phyloP scores from a whole-genome alignment of 371 early-diverging fungal genomes.

The Mucor velutinosus region DNA sequence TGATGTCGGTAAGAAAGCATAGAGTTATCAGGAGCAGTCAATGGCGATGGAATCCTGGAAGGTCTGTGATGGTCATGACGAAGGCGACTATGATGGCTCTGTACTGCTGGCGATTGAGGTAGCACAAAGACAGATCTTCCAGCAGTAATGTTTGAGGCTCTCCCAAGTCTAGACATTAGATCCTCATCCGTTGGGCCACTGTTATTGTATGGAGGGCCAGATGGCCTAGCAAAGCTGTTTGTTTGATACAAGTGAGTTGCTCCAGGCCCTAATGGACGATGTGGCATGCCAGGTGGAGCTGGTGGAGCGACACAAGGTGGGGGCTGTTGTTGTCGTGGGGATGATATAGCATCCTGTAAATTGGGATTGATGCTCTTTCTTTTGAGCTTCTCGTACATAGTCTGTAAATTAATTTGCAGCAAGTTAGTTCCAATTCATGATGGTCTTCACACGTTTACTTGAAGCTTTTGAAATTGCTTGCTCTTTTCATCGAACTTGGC shows the following conservation, averaged over 20 bases:
- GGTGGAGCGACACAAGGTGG: background rate
- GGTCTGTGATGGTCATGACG: background rate
- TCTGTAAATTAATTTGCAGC: slow-evolving; percentile 20
- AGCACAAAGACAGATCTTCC: background rate
- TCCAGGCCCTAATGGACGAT: background rate
- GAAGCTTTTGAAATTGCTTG: slow-evolving; percentile 69
- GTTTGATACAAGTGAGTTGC: background rate
- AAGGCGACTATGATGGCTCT: background rate
- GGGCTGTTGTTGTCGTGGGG: background rate
- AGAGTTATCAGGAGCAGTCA: background rate
- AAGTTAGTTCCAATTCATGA: background rate
- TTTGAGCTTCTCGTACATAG: slow-evolving; percentile 63
- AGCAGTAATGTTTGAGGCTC: background rate
- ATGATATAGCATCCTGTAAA: slow-evolving; percentile 14
- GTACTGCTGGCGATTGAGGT: background rate
- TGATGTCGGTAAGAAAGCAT: background rate
- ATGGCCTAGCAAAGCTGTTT: background rate
- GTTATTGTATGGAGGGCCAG: background rate
- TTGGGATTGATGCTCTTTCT: slow-evolving; percentile 44
- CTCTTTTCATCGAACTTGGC: slow-evolving; percentile 65
- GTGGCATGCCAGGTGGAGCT: background rate
- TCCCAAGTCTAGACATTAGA: background rate
- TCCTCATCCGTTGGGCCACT: background rate
- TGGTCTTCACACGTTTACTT: slow-evolving; percentile 31
- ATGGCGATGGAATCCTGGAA: slow-evolving; percentile 11